Evolutionary conservation across 495 filamentous ascomycete genomes (phyloP).

Genomic region (Penicillium argentinense): DNA sequence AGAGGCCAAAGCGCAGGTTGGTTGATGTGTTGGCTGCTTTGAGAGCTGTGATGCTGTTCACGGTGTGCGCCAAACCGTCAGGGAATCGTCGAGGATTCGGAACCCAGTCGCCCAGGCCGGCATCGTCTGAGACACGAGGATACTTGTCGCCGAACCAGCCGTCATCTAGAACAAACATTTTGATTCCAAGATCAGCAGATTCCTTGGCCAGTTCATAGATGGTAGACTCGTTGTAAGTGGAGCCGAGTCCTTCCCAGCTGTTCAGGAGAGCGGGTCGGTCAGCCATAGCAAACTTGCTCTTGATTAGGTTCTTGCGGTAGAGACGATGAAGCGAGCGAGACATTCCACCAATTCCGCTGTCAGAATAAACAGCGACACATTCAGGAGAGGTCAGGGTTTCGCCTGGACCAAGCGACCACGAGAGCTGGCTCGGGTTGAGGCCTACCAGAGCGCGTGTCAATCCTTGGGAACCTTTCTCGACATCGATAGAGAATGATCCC

Average conservation of each 20-base stretch:
- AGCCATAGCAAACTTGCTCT: constrained; percentile 47
- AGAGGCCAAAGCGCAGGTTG: constrained; percentile 52
- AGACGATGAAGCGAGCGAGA: constrained; percentile 52
- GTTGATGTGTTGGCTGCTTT: constrained; percentile 39
- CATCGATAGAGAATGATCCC: constrained; percentile 50
- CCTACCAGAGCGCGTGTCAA: constrained; percentile 52
- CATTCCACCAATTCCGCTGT: constrained; percentile 53
- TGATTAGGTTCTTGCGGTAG: constrained; percentile 55
- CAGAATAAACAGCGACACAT: constrained; percentile 52
- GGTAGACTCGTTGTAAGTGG: constrained; percentile 46
- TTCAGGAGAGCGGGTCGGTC: constrained; percentile 53
- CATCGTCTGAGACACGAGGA: constrained; percentile 46
- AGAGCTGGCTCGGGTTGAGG: constrained; percentile 51
- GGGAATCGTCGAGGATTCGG: constrained; percentile 54
- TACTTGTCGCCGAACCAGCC: constrained; percentile 59
- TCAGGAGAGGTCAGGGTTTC: constrained; percentile 53
- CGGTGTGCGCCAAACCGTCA: constrained; percentile 44
- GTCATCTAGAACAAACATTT: constrained; percentile 57
- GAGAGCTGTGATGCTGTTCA: constrained; percentile 43
- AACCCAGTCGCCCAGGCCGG: constrained; percentile 56
- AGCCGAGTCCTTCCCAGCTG: constrained; percentile 57
- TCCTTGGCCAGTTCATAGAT: constrained; percentile 49
- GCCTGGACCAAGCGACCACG: constrained; percentile 43
- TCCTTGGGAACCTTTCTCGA: constrained; percentile 55
- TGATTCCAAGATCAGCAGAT: constrained; percentile 49